Base-by-base conservation (phyloP, 768 basidiomycete species). In the Butyriboletus loyo region DNA sequence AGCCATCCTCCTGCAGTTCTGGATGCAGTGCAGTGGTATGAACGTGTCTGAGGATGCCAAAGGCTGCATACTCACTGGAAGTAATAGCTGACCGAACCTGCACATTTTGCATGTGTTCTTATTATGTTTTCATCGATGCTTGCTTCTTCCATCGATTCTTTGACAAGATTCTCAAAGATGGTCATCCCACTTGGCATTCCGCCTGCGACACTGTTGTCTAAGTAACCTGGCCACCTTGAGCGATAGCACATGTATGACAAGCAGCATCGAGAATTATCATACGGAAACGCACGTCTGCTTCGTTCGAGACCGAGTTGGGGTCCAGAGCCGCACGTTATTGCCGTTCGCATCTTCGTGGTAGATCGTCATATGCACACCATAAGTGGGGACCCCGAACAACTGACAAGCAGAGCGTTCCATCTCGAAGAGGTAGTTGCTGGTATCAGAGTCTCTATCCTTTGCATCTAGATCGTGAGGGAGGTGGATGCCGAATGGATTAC, bases 81-180 rank as follows among this genome's bases (percentile, higher is more conserved):
- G 72, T 89, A 92, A 73, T 98, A 98, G 55, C 87, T 90, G 44
- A 92, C 70, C 2, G 81, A 78, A 5, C 94, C 93, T 10, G 77
- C 81, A 7, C 81, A 61, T 54, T 77, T 81, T 13, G 85, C 75
- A 54, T 86, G 72, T 21, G 76, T 72, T 43, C 78, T 73, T 11
- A 91, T 83, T 40, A 92, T 65, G n/a, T 74, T 68, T 46, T 85
- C 85, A 4, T 77, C 74, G 22, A 98, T 75, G 59, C 86, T 92
- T 2, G 94, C 96, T 68, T 99, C 96, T 65, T 98, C 96, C 77
- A 83, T 86, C 49, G 90, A 87, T 68, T 98, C 96, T 65, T 96
- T 97, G 34, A 95, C 78, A 39, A 98, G 73, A 2, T 84, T 79
- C 43, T 93, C 87, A 43, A 89, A 81, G 4, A 81, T 70, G 0